Base-by-base conservation (phyloP, 306 rosid species). In the Herpetospermum pedunculosum region DNA sequence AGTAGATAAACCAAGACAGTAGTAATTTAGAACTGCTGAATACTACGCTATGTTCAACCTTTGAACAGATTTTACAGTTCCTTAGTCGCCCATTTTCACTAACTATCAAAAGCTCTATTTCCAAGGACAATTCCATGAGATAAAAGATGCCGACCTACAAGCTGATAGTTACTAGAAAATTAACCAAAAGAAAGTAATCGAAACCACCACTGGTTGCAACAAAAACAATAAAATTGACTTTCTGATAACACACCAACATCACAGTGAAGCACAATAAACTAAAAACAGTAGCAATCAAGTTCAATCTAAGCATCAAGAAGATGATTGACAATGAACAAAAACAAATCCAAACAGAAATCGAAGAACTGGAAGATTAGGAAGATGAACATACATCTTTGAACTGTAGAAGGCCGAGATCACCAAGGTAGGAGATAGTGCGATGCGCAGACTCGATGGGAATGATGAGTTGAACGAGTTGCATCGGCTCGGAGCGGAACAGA, bases 401-500 rank as follows among this genome's bases (percentile, higher is more conserved):
- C 82, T 94, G 97, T 55, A 95, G 85, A 40, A 88, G 99, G 78
- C 92, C 96, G 54, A 95, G 90, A 83, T 91, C 96, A n/a, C 97
- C 99, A 76, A 95, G 96, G 64, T 91, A 95, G 9, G 99, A 87
- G 82, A 88, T 88, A 58, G 99, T 88, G 79, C 74, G 81, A 60
- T 91, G 99, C 74, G 99, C 91, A 38, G 97, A 87, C 85, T 95
- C 99, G 57, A 91, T 87, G 55, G 99, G 99, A 64, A 95, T 84
- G 88, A 95, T 95, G 85, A 95, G 90, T 86, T 91, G 99, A 72
- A 95, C 85, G 8, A 95, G 92, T 73, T 95, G 99, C 99, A 95
- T 95, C 77, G 97, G 80, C 88, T 95, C 99, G 69, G 99, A 95
- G 79, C 99, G 86, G 86, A 95, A 87, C 68, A 95, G 97, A 89